phyloP scores from a whole-genome alignment of 495 filamentous ascomycete genomes.

The Lophiotrema nucula region DNA sequence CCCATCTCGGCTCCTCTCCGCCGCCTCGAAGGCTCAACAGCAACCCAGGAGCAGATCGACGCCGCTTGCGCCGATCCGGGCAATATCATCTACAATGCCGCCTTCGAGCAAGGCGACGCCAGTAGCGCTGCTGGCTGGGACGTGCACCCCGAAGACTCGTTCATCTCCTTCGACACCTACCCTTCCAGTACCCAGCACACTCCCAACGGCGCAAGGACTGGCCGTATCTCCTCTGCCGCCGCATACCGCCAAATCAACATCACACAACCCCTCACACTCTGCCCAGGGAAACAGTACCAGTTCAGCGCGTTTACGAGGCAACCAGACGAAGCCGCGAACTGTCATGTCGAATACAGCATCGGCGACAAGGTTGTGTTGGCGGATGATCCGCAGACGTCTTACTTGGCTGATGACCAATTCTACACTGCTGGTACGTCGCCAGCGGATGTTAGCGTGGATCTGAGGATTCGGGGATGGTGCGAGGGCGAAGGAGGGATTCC shows the following conservation, averaged over 20 bases:
- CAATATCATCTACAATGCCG: conserved; percentile 26
- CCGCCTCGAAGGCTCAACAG: conserved; percentile 17
- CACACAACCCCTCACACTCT: conserved; percentile 29
- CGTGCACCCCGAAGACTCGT: background rate
- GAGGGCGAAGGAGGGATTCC: background rate
- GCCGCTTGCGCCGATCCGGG: conserved; percentile 14
- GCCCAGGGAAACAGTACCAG: conserved; percentile 17
- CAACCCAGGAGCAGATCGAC: conserved; percentile 20
- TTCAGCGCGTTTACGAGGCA: conserved; percentile 6
- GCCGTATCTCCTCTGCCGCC: conserved; percentile 8
- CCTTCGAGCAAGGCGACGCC: conserved; percentile 22
- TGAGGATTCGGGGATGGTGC: conserved; percentile 12
- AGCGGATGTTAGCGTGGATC: conserved; percentile 15
- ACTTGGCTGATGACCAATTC: background rate
- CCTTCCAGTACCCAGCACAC: background rate
- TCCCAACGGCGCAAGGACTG: conserved; percentile 3
- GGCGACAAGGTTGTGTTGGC: conserved; percentile 3
- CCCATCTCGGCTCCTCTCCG: background rate
- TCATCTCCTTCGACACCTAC: conserved; percentile 18
- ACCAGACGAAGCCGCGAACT: conserved; percentile 3
- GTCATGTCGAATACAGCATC: conserved; percentile 1
- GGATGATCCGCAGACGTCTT: conserved; percentile 3
- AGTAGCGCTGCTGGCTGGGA: conserved; percentile 23
- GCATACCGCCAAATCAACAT: conserved; percentile 1
- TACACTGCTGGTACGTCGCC: conserved; percentile 6